phyloP scores from a whole-genome alignment of 805 yeast genomes.

The Kuraishia floccosa region DNA sequence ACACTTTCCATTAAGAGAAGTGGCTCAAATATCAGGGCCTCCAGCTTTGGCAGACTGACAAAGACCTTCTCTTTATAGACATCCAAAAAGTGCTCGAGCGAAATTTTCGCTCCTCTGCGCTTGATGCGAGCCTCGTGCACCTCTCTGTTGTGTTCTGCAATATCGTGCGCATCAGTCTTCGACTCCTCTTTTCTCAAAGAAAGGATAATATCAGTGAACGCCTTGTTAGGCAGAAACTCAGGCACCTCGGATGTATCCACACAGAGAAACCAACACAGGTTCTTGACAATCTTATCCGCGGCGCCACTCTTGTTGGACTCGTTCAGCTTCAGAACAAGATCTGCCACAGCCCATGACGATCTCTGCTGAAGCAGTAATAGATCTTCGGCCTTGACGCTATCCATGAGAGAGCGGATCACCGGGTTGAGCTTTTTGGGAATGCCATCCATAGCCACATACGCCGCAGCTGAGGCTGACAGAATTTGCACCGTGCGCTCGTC shows the following conservation, averaged over 20 bases:
- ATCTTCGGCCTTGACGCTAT: slow-evolving; percentile 72
- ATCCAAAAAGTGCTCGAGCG: slow-evolving; percentile 49
- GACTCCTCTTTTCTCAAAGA: slow-evolving; percentile 76
- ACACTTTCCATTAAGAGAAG: slow-evolving; percentile 20
- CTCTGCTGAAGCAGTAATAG: slow-evolving; percentile 54
- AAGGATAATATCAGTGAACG: slow-evolving; percentile 42
- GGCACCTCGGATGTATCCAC: slow-evolving; percentile 96
- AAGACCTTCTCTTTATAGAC: slow-evolving; percentile 47
- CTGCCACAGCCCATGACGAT: slow-evolving; percentile 59
- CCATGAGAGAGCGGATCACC: slow-evolving; percentile 84
- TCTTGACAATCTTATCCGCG: slow-evolving; percentile 80
- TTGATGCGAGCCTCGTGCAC: slow-evolving; percentile 69
- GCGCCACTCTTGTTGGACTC: slow-evolving; percentile 53
- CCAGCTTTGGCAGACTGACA: slow-evolving; percentile 52
- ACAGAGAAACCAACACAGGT: slow-evolving; percentile 85
- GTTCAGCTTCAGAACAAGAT: slow-evolving; percentile 49
- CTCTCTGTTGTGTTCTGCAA: slow-evolving; percentile 47
- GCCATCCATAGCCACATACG: slow-evolving; percentile 47
- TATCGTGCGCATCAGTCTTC: slow-evolving; percentile 46
- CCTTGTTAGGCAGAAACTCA: slow-evolving; percentile 62
- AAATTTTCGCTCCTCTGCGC: slow-evolving; percentile 70
- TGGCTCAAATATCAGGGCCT: slow-evolving; percentile 56
- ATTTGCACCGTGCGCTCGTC: slow-evolving; percentile 45
- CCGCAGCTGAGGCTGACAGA: slow-evolving; percentile 67
- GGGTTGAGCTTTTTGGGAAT: slow-evolving; percentile 88